Conservation (phyloP, 257 asterid species). For the Euphrasia confusa region DNA sequence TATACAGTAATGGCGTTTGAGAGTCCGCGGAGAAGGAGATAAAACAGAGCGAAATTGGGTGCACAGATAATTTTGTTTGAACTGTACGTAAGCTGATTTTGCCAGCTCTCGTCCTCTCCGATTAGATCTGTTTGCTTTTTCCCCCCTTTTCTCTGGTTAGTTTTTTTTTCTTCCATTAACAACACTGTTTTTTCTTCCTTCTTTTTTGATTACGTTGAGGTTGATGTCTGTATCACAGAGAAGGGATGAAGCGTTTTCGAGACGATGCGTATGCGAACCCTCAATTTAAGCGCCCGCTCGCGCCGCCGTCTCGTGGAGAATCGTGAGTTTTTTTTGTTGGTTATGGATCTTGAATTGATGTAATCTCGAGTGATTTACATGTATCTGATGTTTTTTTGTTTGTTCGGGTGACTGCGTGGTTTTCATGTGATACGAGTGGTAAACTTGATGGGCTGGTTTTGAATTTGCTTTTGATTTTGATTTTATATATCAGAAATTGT, state of each 20-base stretch:
- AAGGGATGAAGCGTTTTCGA: constrained; percentile 76
- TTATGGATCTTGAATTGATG: constrained; percentile 4
- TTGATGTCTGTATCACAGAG: constrained; percentile 27
- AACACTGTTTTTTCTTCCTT: not conserved
- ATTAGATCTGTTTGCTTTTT: constrained; percentile 40
- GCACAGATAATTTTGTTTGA: not conserved
- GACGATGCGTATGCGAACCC: constrained; percentile 63
- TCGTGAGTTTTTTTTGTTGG: constrained; percentile 32
- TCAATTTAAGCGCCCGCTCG: constrained; percentile 60
- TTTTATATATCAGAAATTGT: constrained; percentile 25
- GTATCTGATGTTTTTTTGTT: constrained; percentile 9
- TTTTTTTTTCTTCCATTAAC: not conserved
- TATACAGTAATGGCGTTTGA: not conserved
- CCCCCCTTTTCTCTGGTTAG: constrained; percentile 30
- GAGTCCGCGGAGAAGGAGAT: not conserved
- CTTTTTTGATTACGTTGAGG: constrained; percentile 26
- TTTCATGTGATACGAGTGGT: constrained; percentile 22
- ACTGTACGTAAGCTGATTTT: constrained; percentile 19
- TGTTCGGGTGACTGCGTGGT: not conserved
- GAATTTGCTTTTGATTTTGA: constrained; percentile 11
- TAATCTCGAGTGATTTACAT: constrained; percentile 25
- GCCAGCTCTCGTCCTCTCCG: not conserved
- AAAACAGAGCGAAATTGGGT: not conserved
- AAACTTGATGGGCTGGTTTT: constrained; percentile 25
- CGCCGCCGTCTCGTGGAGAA: constrained; percentile 50